These are phyloP conservation scores for Lignosus rhinocerotis DNA, from an alignment of 1,284 basidiomycete species.

Conservation along the genomic window DNA sequence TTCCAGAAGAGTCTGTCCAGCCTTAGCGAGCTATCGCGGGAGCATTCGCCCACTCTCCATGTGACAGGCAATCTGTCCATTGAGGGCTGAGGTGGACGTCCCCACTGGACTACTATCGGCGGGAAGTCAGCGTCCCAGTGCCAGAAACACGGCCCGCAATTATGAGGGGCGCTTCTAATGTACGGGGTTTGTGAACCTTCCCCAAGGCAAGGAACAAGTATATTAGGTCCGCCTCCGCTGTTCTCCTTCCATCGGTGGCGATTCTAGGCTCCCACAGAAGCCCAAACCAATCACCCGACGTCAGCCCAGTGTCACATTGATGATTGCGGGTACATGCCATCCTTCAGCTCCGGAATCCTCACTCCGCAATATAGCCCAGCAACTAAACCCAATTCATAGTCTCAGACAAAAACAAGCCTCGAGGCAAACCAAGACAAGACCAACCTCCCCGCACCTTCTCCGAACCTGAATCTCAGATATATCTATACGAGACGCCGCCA, in stretches of 20 bases:
- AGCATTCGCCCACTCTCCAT: conserved; percentile 10
- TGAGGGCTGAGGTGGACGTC: conserved; percentile 4
- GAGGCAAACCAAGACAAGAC: neutral
- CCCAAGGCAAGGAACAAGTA: too few relatives aligned
- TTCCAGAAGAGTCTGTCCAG: conserved; percentile 10
- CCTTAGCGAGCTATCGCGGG: conserved; percentile 15
- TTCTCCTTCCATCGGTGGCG: neutral
- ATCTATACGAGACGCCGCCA: too few relatives aligned
- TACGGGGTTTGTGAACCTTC: neutral
- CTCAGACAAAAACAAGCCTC: neutral
- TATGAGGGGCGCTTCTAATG: neutral
- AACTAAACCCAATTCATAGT: neutral
- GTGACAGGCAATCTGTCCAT: conserved; percentile 18
- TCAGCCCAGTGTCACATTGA: neutral
- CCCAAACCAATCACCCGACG: neutral
- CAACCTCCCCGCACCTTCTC: neutral
- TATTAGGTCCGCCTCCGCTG: neutral
- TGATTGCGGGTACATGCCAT: neutral
- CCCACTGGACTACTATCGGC: neutral
- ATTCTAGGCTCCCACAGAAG: neutral
- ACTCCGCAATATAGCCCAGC: neutral
- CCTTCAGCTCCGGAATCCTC: neutral
- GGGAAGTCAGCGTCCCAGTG: neutral
- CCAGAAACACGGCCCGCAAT: neutral
- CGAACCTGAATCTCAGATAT: neutral